Conservation (phyloP, 139 green algal genomes). For the Diplosphaera chodatii region DNA sequence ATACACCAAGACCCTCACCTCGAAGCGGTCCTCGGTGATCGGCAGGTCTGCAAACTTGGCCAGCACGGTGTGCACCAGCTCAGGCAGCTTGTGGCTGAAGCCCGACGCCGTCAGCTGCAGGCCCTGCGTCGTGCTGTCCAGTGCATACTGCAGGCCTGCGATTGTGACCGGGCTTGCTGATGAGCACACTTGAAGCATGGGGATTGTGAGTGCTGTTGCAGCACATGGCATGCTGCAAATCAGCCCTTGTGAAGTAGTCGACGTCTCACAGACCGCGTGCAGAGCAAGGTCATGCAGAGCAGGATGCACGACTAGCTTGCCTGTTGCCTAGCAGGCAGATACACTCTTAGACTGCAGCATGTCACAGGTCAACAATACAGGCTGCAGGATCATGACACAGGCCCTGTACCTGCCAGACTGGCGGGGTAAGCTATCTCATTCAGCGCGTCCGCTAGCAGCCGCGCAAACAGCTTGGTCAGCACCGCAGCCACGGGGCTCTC, state of each 20-base stretch:
- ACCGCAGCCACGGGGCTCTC: conserved; percentile 50
- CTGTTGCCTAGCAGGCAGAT: too few species aligned
- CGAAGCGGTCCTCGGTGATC: conserved; percentile 62
- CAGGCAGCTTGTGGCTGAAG: conserved; percentile 79
- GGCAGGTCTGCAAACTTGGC: conserved; percentile 44
- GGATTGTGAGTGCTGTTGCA: too few species aligned
- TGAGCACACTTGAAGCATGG: too few species aligned
- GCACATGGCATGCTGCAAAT: not conserved
- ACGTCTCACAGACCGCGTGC: too few species aligned
- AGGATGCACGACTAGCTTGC: too few species aligned
- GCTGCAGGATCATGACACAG: conserved; percentile 13
- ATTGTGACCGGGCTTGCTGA: too few species aligned
- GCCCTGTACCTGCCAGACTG: conserved; percentile 61
- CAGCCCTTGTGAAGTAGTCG: too few species aligned
- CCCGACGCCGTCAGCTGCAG: conserved; percentile 43
- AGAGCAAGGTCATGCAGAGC: too few species aligned
- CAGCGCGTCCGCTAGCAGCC: conserved; percentile 74
- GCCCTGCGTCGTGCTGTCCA: conserved; percentile 15
- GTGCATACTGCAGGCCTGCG: not conserved
- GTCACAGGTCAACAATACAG: too few species aligned
- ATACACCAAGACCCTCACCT: conserved; percentile 18
- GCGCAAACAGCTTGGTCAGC: conserved; percentile 59
- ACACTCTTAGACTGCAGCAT: too few species aligned
- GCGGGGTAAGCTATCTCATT: conserved; percentile 82
- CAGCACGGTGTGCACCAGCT: conserved; percentile 63